Conservation (phyloP, 2,329 filamentous ascomycete species). For the Colletotrichum liriopes region DNA sequence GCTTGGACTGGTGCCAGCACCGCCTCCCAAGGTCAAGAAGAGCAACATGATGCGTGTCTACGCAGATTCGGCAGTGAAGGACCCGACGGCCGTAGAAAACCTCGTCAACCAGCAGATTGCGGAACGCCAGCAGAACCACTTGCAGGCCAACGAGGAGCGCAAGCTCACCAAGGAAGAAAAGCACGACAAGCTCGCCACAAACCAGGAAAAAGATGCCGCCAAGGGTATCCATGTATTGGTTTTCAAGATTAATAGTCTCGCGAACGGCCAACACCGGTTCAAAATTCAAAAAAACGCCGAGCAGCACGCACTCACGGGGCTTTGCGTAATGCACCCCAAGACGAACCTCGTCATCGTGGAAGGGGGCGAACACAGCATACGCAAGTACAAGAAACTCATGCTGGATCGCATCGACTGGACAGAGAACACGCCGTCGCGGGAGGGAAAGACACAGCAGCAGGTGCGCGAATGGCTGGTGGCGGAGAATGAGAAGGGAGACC, state of each 20-base stretch:
- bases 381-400: conserved; percentile 93
- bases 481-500: conserved; percentile 81
- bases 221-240: conserved; percentile 90
- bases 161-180: conserved; percentile 91
- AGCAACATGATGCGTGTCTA: conserved; percentile 95
- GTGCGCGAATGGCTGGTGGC: conserved; percentile 84
- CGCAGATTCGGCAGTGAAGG: conserved; percentile 79
- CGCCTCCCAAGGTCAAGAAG: conserved; percentile 96
- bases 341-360: conserved; percentile 94
- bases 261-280: conserved; percentile 93
- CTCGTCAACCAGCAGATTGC: conserved; percentile 94
- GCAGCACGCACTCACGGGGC: conserved; percentile 86
- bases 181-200: conserved; percentile 84
- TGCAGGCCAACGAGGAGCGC: conserved; percentile 84
- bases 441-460: conserved; percentile 73
- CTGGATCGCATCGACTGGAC: conserved; percentile 95
- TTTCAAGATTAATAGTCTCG: conserved; percentile 90
- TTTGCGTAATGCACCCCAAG: conserved; percentile 92
- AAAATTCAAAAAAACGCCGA: conserved; percentile 95
- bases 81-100: conserved; percentile 96
- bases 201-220: conserved; percentile 90
- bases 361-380: conserved; percentile 86
- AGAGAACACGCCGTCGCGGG: conserved; percentile 82
- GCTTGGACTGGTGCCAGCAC: conserved; percentile 89
- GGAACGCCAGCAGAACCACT: conserved; percentile 85